Percentiles rank a stretch among this genome's conserved stretches.
phyloP scores from a whole-genome alignment of 129 eudicot genomes.

The Ambrosia trifida region DNA sequence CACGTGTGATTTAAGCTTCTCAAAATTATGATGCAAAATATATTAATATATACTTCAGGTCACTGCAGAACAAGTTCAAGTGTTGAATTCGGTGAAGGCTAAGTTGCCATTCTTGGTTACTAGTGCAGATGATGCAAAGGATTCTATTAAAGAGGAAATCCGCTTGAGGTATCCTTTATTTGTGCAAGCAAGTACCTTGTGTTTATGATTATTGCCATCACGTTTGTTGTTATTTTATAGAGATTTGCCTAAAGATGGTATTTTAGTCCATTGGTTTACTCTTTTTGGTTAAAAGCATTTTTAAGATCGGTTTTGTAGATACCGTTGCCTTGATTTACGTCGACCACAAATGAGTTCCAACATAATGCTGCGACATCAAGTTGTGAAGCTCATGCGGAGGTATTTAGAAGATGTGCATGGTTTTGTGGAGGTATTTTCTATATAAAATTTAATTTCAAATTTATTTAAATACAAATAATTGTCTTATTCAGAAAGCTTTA shows the following conservation, averaged over 20 bases:
- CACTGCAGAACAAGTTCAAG: conserved; percentile 74
- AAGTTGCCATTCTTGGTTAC: conserved; percentile 95
- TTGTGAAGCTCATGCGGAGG: conserved; percentile 81
- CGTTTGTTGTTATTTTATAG: not conserved
- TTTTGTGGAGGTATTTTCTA: conserved; percentile 75
- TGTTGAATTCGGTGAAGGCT: conserved; percentile 69
- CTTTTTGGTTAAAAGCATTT: conserved; percentile 28
- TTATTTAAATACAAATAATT: conserved; percentile 8
- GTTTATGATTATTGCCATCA: not conserved
- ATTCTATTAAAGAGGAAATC: conserved; percentile 78
- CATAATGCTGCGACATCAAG: conserved; percentile 84
- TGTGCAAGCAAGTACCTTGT: not conserved
- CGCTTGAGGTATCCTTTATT: conserved; percentile 62
- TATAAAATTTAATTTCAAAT: conserved; percentile 11
- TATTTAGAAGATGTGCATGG: conserved; percentile 89
- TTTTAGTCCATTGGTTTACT: conserved; percentile 7
- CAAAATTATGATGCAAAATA: not conserved
- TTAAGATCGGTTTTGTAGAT: conserved; percentile 45
- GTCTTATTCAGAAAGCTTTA: not conserved
- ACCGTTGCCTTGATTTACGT: conserved; percentile 90
- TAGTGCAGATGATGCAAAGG: conserved; percentile 79
- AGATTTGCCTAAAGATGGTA: conserved; percentile 8
- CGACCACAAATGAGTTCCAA: conserved; percentile 74
- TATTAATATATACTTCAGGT: conserved; percentile 54
- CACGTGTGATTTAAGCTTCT: conserved; percentile 8